Conservation (phyloP, 2,329 filamentous ascomycete genomes). For the Colletotrichum sansevieriae region DNA sequence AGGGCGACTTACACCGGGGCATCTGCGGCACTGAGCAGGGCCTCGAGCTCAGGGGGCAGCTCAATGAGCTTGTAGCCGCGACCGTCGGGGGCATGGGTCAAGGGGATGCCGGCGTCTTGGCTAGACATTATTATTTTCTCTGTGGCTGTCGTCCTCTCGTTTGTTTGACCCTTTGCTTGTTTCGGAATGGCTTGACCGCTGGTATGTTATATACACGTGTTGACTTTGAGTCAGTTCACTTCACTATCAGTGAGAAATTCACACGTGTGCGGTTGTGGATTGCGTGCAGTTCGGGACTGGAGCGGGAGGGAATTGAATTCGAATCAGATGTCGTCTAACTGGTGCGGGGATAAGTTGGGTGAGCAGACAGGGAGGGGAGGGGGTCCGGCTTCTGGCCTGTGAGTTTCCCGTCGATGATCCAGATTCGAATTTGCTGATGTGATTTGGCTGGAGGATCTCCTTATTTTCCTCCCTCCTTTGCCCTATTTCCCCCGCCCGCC, state of each 20-base stretch:
- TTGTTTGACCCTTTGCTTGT: background rate
- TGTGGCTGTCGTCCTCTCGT: background rate
- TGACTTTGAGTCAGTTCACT: background rate
- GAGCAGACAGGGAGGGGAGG: conserved; percentile 10
- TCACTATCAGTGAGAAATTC: background rate
- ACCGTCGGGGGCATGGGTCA: conserved; percentile 63
- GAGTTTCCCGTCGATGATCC: background rate
- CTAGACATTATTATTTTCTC: conserved; percentile 55
- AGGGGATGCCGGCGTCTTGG: conserved; percentile 62
- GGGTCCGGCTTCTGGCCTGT: background rate
- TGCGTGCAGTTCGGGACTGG: too few species aligned
- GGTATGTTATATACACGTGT: conserved; percentile 7
- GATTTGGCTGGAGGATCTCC: background rate
- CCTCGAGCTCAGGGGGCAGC: conserved; percentile 69
- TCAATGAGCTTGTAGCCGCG: conserved; percentile 72
- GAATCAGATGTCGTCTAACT: conserved; percentile 25
- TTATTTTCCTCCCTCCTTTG: background rate
- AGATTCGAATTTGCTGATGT: conserved; percentile 11
- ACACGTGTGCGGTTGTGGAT: conserved; percentile 2
- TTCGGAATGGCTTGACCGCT: conserved; percentile 1
- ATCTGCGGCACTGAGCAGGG: conserved; percentile 65
- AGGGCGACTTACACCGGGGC: conserved; percentile 62
- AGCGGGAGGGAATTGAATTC: background rate
- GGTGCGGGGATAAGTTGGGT: conserved; percentile 28
- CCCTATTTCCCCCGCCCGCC: too few species aligned